These are phyloP conservation scores for Suaeda aralocaspica DNA, from an alignment of 148 eudicot species.

Conservation along the genomic window DNA sequence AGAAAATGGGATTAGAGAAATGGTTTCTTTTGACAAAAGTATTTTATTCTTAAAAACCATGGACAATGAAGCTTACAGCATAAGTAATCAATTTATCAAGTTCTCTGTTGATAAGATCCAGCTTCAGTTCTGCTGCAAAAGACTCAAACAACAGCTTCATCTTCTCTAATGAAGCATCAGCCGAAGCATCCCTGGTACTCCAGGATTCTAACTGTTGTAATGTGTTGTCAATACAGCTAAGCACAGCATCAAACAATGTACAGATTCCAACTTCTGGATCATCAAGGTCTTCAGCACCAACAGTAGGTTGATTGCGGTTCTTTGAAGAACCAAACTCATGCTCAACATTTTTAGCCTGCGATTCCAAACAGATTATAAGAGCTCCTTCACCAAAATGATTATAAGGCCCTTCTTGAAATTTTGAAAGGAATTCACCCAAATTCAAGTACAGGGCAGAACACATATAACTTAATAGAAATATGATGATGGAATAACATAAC, in stretches of 20 bases:
- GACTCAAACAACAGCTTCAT: constrained; percentile 58
- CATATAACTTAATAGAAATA: no score
- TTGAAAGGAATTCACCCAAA: background rate
- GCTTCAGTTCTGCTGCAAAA: constrained; percentile 42
- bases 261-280: constrained; percentile 36
- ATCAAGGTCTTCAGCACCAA: constrained; percentile 17
- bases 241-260: constrained; percentile 35
- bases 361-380: constrained; percentile 16
- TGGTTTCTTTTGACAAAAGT: background rate
- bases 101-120: constrained; percentile 46
- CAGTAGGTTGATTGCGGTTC: constrained; percentile 20
- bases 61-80: constrained; percentile 50
- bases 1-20: constrained; percentile 17
- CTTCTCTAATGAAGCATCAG: constrained; percentile 40
- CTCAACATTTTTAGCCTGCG: constrained; percentile 48
- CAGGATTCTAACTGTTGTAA: constrained; percentile 38
- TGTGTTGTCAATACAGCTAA: constrained; percentile 32
- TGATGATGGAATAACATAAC: no score
- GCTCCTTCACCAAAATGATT: background rate
- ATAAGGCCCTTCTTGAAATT: background rate
- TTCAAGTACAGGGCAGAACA: no score
- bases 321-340: constrained; percentile 35
- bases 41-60: background rate
- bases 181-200: constrained; percentile 25
- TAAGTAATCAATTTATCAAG: constrained; percentile 37